Conservation (phyloP, 2,329 filamentous ascomycete species). For the Cercospora janseana region DNA sequence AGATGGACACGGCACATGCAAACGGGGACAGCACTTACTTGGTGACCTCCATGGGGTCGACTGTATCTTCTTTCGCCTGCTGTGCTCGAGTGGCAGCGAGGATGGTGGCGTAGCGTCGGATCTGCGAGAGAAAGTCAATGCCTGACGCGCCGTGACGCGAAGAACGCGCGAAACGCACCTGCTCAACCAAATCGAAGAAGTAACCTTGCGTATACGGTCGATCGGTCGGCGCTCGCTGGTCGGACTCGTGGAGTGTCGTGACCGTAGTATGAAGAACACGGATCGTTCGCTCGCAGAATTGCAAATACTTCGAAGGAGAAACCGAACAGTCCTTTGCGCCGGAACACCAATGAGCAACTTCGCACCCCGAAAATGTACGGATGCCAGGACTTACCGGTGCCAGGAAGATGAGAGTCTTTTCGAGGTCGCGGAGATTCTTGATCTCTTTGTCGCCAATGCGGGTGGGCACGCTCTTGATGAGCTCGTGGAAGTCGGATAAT, state of each 20-base stretch:
- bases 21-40: constrained; percentile 45
- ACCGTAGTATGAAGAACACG: constrained; percentile 87
- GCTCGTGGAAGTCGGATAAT: constrained; percentile 75
- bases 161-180: constrained; percentile 47
- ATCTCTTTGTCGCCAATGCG: constrained; percentile 83
- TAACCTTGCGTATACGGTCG: constrained; percentile 93
- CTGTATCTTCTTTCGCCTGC: constrained; percentile 55
- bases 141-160: constrained; percentile 14
- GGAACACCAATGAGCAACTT: constrained; percentile 64
- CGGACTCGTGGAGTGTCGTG: constrained; percentile 78
- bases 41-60: constrained; percentile 53
- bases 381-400: constrained; percentile 76
- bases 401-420: constrained; percentile 87
- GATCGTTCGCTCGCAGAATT: constrained; percentile 88
- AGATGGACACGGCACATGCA: too few relatives aligned
- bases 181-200: constrained; percentile 92
- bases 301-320: constrained; percentile 73
- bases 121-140: constrained; percentile 43
- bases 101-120: constrained; percentile 82
- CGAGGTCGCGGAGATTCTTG: constrained; percentile 85
- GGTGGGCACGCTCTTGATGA: constrained; percentile 74
- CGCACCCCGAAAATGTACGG: constrained; percentile 54
- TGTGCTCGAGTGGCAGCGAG: constrained; percentile 72
- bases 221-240: constrained; percentile 80
- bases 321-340: constrained; percentile 68